These are phyloP conservation scores for Spizellomyces punctatus DNA, from an alignment of 192 early-diverging fungal species.

Conservation along the genomic window DNA sequence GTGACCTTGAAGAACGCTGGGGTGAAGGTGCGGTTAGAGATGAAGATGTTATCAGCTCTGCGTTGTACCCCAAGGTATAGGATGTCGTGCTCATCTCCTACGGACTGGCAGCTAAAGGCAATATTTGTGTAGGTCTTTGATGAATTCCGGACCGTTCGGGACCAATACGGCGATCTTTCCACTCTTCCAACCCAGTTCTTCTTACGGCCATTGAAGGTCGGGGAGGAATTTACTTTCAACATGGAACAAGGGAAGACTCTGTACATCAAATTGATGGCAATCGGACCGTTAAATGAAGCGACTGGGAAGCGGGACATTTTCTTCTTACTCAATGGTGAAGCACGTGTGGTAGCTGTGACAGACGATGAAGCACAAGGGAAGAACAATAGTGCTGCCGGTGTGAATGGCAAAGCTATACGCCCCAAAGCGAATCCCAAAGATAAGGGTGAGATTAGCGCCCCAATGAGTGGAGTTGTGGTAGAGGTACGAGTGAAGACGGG, in stretches of 20 bases:
- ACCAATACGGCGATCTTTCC: conserved; percentile 86
- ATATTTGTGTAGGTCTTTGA: conserved; percentile 52
- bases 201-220: conserved; percentile 80
- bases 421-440: conserved; percentile 73
- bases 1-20: conserved; percentile 79
- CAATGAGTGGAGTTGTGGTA: conserved; percentile 96
- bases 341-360: conserved; percentile 69
- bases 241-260: conserved; percentile 86
- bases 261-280: conserved; percentile 88
- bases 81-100: background rate
- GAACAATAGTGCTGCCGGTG: conserved; percentile 5
- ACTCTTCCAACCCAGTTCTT: conserved; percentile 90
- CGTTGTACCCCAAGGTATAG: conserved; percentile 84
- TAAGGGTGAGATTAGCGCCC: conserved; percentile 85
- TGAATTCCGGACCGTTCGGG: conserved; percentile 72
- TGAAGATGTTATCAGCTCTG: conserved; percentile 78
- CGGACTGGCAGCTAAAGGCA: conserved; percentile 18
- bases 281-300: conserved; percentile 78
- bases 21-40: conserved; percentile 52
- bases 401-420: conserved; percentile 41
- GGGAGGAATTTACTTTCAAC: conserved; percentile 88
- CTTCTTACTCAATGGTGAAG: conserved; percentile 96
- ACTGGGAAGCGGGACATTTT: conserved; percentile 86
- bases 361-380: conserved; percentile 25
- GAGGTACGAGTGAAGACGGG: conserved; percentile 88